phyloP scores from a whole-genome alignment of 768 basidiomycete species.

The Tylopilus rubrobrunneus region DNA sequence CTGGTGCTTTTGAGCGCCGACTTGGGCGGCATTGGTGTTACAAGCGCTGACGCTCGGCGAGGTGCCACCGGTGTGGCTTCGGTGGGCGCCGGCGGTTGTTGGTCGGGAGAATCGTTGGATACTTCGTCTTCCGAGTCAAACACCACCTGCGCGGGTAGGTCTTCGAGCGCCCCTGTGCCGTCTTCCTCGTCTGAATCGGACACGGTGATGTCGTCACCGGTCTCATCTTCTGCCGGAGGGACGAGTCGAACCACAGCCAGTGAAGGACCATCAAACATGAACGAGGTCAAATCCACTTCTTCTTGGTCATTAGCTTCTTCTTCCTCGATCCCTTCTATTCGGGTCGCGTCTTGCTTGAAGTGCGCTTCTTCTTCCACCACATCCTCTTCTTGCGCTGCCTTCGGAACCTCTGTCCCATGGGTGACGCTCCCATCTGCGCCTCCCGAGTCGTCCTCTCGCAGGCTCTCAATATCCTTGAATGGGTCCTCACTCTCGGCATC shows the following conservation, averaged over 20 bases:
- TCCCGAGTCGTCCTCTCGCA: constrained; percentile 57
- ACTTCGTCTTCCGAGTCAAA: constrained; percentile 39
- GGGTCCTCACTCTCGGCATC: constrained; percentile 75
- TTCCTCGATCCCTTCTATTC: constrained; percentile 48
- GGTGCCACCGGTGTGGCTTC: constrained; percentile 21
- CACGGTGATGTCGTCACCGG: constrained; percentile 42
- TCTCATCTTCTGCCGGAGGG: constrained; percentile 34
- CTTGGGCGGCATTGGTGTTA: constrained; percentile 33
- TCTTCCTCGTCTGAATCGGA: constrained; percentile 30
- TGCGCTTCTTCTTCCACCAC: constrained; percentile 14
- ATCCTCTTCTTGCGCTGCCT: constrained; percentile 12
- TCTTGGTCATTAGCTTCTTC: constrained; percentile 53
- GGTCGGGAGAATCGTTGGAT: constrained; percentile 15
- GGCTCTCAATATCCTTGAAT: constrained; percentile 87
- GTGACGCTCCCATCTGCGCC: constrained; percentile 15
- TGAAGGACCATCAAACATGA: constrained; percentile 64
- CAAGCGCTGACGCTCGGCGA: constrained; percentile 8
- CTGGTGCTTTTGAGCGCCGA: constrained; percentile 42
- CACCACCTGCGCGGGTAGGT: constrained; percentile 3
- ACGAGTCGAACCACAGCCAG: constrained; percentile 49
- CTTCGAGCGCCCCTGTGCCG: constrained; percentile 7
- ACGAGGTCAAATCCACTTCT: constrained; percentile 65
- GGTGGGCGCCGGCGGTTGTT: not conserved
- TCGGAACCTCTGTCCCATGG: not conserved
- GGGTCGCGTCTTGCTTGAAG: constrained; percentile 23